phyloP scores from a whole-genome alignment of 306 rosid genomes.

The Gastrolobium bilobum region DNA sequence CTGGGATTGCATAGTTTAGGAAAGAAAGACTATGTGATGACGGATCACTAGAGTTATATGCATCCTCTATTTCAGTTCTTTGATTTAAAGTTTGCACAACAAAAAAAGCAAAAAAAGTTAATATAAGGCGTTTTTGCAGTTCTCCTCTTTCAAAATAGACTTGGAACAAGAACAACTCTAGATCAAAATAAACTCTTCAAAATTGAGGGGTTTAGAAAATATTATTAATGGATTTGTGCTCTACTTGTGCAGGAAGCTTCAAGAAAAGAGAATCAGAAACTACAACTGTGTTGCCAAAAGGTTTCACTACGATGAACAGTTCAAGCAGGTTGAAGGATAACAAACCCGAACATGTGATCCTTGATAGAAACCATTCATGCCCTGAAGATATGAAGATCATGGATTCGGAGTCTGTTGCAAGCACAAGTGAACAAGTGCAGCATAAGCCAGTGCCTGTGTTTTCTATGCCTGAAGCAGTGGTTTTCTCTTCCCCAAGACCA shows the following conservation, averaged over 20 bases:
- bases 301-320: constrained; percentile 14
- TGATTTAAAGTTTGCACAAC: not conserved
- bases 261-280: constrained; percentile 64
- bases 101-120: not conserved
- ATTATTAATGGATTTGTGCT: not conserved
- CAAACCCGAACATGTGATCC: constrained; percentile 70
- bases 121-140: not conserved
- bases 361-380: constrained; percentile 59
- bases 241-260: constrained; percentile 58
- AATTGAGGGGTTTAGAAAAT: not conserved
- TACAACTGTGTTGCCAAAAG: constrained; percentile 9
- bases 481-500: constrained; percentile 78
- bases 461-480: constrained; percentile 64
- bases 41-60: constrained; percentile 3
- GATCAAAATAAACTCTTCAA: not conserved
- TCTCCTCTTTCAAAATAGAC: not conserved
- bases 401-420: constrained; percentile 20
- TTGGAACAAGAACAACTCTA: not conserved
- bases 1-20: constrained; percentile 5
- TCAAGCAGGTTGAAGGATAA: constrained; percentile 59
- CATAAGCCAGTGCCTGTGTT: constrained; percentile 69
- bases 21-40: not conserved
- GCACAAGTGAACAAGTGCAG: constrained; percentile 43
- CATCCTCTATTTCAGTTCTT: not conserved
- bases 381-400: constrained; percentile 44